A percentile compares a stretch with the other conserved stretches of the same genome.
Evolutionary conservation across 257 asterid species (phyloP).

Genomic region (Solanum paucissectum): DNA sequence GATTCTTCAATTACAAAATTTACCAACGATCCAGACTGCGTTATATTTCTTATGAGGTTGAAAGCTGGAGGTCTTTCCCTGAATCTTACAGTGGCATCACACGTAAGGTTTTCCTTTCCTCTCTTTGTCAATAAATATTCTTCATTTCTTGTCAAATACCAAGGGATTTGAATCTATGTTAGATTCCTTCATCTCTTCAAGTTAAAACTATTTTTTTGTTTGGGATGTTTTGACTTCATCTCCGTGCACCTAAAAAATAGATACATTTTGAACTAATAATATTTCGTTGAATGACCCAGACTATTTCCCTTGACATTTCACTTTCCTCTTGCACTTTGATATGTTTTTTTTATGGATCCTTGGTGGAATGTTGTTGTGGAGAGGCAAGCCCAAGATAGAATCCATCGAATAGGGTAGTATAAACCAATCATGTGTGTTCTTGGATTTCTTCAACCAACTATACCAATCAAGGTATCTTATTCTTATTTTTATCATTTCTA

Average conservation of each 20-base stretch:
- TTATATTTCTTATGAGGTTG: conserved; percentile 81
- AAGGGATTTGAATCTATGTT: background rate
- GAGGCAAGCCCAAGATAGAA: conserved; percentile 93
- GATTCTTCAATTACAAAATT: conserved; percentile 73
- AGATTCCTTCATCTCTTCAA: background rate
- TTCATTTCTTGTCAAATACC: no score
- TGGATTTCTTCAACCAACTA: background rate
- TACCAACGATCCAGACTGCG: conserved; percentile 65
- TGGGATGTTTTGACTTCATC: background rate
- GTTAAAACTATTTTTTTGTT: background rate
- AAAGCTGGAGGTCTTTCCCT: conserved; percentile 98
- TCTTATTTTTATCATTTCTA: conserved; percentile 8
- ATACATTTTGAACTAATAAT: background rate
- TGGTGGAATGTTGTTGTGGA: conserved; percentile 99
- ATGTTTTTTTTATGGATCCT: conserved; percentile 97
- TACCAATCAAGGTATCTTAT: background rate
- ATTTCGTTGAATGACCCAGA: background rate
- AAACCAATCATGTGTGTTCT: conserved; percentile 62
- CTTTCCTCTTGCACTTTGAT: conserved; percentile 1
- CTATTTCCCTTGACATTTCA: background rate
- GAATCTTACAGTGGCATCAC: conserved; percentile 75
- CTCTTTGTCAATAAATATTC: no score
- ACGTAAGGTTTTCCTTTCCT: no score
- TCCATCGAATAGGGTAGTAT: conserved; percentile 82
- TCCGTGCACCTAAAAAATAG: background rate